Base-by-base conservation (phyloP, 2,329 filamentous ascomycete species). In the Fusarium succisae region DNA sequence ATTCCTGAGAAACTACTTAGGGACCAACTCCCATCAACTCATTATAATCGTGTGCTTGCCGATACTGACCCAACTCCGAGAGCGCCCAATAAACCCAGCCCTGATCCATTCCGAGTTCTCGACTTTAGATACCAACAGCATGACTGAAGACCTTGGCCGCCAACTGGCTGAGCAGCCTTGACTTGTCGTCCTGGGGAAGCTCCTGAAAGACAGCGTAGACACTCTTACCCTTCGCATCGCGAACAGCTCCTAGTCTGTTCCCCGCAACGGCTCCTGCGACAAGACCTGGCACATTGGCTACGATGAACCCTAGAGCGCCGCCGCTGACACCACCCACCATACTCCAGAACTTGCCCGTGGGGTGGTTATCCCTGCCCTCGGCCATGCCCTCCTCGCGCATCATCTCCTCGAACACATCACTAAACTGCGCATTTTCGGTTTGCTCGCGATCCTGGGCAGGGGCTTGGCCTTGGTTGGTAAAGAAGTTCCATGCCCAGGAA, bases 121-220 rank as follows among this genome's bases (percentile, higher is more conserved):
- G 38, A 51, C 28, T 54, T 77, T 69, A 88, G 37, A 87, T 82
- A 12, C 91, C 90, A 41, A 94, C 92, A 26, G 92, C 92, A 81
- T 94, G 92, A 72, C 92, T 93, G 80, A 98, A 95, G 3, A 98
- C 92, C 83, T 94, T 96, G 37, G 91, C 91, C 3, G 96, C 96
- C 79, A 98, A 83, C 82, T 97, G 93, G 80, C 91, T 93, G 70
- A 98, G 86, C 78, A 99, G 83, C 81, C 91, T 91, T 62, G 94
- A 91, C 79, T 94, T 93, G 79, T 98, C 95, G 57, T 87, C 88
- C 82, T 94, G 93, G 57, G 95, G 95, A 79, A 99, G 86, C 77
- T 98, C 93, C 86, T 89, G 91, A 81, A 96, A 98, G 22, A 98
- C 96, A 35, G 91, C 87, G 83, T 97, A 98, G 11, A 99, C 96